Percentiles rank a stretch among this genome's conserved stretches.
Evolutionary conservation across 2,329 filamentous ascomycete genomes (phyloP).

Genomic region (Atkinsonella texensis): DNA sequence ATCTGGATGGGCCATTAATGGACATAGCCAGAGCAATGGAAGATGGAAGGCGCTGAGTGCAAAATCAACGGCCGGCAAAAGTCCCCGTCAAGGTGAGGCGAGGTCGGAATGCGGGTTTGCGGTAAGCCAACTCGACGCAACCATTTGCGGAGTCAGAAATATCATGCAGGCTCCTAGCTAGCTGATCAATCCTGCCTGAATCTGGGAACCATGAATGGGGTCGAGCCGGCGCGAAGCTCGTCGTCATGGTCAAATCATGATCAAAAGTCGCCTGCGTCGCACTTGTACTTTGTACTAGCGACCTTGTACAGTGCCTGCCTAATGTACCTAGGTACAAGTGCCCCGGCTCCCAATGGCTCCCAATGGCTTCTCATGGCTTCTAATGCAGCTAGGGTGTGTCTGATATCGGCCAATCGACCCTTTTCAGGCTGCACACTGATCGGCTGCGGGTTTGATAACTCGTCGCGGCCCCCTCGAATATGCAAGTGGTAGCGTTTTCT

Average conservation of each 20-base stretch:
- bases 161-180: background rate
- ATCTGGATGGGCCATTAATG: background rate
- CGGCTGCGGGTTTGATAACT: background rate
- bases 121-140: constrained; percentile 1
- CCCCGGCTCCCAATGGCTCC: background rate
- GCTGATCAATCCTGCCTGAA: background rate
- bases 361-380: background rate
- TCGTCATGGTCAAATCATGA: background rate
- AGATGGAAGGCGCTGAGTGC: background rate
- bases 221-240: background rate
- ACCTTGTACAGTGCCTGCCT: background rate
- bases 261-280: background rate
- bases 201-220: background rate
- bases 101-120: constrained; percentile 6
- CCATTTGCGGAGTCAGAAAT: background rate
- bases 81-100: constrained; percentile 6
- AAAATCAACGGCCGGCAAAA: background rate
- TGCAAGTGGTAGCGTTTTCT: background rate
- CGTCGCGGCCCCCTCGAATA: background rate
- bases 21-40: background rate
- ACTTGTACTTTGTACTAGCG: background rate
- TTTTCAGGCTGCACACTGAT: background rate
- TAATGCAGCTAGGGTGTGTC: background rate
- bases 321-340: background rate
- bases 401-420: background rate